Percentiles rank a stretch among this genome's conserved stretches.
Conservation (phyloP, 805 yeast species). For the Pichia manshurica region DNA sequence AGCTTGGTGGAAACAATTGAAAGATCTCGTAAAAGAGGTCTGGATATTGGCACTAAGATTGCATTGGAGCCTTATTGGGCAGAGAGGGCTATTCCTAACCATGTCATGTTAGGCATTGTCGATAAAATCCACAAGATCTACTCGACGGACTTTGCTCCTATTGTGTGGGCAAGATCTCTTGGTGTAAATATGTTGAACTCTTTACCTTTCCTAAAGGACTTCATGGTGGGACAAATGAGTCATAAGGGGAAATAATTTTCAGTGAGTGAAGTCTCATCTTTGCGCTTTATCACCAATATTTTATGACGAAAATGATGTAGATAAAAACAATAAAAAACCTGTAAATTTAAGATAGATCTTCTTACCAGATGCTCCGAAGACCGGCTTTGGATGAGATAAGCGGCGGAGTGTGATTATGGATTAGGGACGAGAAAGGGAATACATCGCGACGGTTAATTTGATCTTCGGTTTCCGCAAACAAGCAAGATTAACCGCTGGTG, state of each 20-base stretch:
- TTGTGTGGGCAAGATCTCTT: constrained; percentile 66
- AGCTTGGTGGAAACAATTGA: constrained; percentile 65
- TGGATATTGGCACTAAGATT: constrained; percentile 78
- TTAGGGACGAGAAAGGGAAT: no score
- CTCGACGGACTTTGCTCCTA: constrained; percentile 62
- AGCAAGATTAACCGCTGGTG: no score
- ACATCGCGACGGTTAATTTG: no score
- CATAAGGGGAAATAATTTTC: constrained; percentile 14
- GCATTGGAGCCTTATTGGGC: constrained; percentile 85
- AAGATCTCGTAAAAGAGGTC: constrained; percentile 65
- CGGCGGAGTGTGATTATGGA: no score
- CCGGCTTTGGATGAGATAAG: no score
- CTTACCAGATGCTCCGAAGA: no score
- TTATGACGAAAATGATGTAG: no score
- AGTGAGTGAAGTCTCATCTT: no score
- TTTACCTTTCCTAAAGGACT: constrained; percentile 58
- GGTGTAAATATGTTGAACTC: constrained; percentile 71
- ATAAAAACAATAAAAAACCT: no score
- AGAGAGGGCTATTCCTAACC: constrained; percentile 75
- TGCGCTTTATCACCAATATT: no score
- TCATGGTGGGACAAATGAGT: constrained; percentile 51
- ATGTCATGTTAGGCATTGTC: constrained; percentile 75
- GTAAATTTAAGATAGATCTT: no score
- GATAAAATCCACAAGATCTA: constrained; percentile 90
- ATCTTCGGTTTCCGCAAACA: no score